phyloP scores from a whole-genome alignment of 1,284 basidiomycete genomes.

The Volvariella volvacea region DNA sequence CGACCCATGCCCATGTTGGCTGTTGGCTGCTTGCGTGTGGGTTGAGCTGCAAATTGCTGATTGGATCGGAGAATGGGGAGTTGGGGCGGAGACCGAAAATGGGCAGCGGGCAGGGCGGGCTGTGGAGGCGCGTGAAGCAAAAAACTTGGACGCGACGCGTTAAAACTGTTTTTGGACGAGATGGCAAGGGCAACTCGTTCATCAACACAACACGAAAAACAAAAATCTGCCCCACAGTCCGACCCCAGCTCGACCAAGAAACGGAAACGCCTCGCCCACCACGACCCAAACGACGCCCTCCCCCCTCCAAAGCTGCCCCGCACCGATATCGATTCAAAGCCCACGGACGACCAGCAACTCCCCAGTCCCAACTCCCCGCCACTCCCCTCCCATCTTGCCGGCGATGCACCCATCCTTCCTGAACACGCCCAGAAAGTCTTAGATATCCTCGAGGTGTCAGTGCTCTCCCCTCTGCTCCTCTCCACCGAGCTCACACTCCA shows the following conservation, averaged over 20 bases:
- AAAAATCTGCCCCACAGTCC: slow-evolving; percentile 15
- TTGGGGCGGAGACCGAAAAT: slow-evolving; percentile 19
- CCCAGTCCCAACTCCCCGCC: slow-evolving; percentile 18
- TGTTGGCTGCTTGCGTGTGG: slow-evolving; percentile 61
- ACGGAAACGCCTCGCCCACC: slow-evolving; percentile 54
- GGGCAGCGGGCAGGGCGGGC: slow-evolving; percentile 10
- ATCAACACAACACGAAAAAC: slow-evolving; percentile 30
- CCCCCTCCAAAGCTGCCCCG: slow-evolving; percentile 41
- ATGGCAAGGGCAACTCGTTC: slow-evolving; percentile 75
- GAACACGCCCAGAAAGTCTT: slow-evolving; percentile 58
- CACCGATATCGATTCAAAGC: slow-evolving; percentile 22
- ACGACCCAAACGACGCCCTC: slow-evolving; percentile 35
- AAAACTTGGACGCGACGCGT: slow-evolving; percentile 7
- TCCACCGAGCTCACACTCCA: slow-evolving; percentile 8
- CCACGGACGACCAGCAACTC: slow-evolving; percentile 12
- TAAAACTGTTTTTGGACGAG: slow-evolving; percentile 16
- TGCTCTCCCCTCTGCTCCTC: slow-evolving; percentile 11
- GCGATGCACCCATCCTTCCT: slow-evolving; percentile 41
- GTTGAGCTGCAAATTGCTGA: slow-evolving; percentile 47
- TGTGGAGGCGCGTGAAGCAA: slow-evolving; percentile 11
- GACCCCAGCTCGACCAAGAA: slow-evolving; percentile 33
- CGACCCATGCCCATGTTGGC: slow-evolving; percentile 28
- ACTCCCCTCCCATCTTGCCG: slow-evolving; percentile 16
- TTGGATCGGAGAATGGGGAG: slow-evolving; percentile 6
- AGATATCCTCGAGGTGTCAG: slow-evolving; percentile 70